These are phyloP conservation scores for Mentha longifolia DNA, from an alignment of 257 asterid genomes.

Conservation along the genomic window DNA sequence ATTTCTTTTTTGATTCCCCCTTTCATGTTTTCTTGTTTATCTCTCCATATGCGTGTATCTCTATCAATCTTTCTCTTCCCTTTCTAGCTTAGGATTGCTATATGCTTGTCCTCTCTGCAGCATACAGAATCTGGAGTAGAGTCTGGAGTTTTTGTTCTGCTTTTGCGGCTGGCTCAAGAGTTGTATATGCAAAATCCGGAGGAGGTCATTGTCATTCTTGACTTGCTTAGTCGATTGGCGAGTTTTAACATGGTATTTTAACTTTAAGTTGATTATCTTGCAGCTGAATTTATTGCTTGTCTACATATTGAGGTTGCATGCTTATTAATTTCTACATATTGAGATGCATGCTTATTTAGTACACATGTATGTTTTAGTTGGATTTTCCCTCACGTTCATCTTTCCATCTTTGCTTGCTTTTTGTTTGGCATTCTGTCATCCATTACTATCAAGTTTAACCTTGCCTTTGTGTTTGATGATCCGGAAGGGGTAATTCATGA, in stretches of 20 bases:
- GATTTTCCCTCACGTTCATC: neutral
- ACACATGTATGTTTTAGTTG: slow-evolving; percentile 12
- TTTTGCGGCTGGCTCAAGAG: slow-evolving; percentile 75
- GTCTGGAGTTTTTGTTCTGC: slow-evolving; percentile 83
- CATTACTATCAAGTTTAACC: neutral
- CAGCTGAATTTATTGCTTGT: slow-evolving; percentile 18
- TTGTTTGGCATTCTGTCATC: slow-evolving; percentile 13
- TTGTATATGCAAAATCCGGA: slow-evolving; percentile 52
- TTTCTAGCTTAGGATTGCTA: slow-evolving; percentile 21
- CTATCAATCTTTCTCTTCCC: neutral
- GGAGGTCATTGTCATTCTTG: slow-evolving; percentile 66
- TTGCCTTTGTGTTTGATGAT: slow-evolving; percentile 5
- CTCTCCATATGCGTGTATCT: neutral
- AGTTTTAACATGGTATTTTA: slow-evolving; percentile 70
- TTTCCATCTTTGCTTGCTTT: slow-evolving; percentile 21
- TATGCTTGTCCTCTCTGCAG: slow-evolving; percentile 47
- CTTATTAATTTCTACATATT: slow-evolving; percentile 21
- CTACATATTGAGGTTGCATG: slow-evolving; percentile 23
- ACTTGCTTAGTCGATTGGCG: slow-evolving; percentile 78
- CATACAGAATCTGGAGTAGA: slow-evolving; percentile 80
- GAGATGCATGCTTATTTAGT: slow-evolving; percentile 17
- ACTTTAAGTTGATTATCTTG: slow-evolving; percentile 29
- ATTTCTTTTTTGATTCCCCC: neutral
- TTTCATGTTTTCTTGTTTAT: slow-evolving; percentile 9
- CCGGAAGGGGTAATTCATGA: neutral